Percentiles rank a stretch among this genome's conserved stretches.
phyloP scores from a whole-genome alignment of 2,329 filamentous ascomycete species.

The Cryphonectria nitschkei region DNA sequence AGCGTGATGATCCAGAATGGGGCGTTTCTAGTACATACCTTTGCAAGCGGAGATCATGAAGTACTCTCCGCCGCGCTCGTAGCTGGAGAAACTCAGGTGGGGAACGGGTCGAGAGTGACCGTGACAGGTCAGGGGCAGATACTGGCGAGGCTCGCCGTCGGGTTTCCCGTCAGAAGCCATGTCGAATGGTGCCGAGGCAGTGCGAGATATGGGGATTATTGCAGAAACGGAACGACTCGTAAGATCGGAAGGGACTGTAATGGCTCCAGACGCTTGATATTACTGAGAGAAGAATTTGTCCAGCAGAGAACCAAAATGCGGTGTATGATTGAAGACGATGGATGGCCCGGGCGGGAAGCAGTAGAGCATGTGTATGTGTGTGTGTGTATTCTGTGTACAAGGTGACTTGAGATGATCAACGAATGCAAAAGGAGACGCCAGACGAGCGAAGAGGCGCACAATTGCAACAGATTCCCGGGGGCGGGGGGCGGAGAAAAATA shows the following conservation, averaged over 20 bases:
- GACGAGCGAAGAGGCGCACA: not conserved
- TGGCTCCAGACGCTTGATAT: slow-evolving; percentile 10
- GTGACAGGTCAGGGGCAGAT: slow-evolving; percentile 90
- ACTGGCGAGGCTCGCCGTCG: slow-evolving; percentile 50
- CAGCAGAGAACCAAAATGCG: slow-evolving; percentile 23
- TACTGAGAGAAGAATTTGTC: slow-evolving; percentile 11
- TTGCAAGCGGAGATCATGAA: slow-evolving; percentile 95
- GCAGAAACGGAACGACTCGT: not conserved
- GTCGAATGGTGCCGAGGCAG: not conserved
- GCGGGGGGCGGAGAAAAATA: slow-evolving; percentile 12
- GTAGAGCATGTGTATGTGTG: not conserved
- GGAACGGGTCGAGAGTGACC: slow-evolving; percentile 92
- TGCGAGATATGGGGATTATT: not conserved
- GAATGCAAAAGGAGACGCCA: not conserved
- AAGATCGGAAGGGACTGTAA: slow-evolving; percentile 30
- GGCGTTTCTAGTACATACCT: slow-evolving; percentile 51
- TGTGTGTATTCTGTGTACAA: not conserved
- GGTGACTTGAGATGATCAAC: not conserved
- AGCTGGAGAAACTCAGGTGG: slow-evolving; percentile 85
- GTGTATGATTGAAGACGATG: slow-evolving; percentile 20
- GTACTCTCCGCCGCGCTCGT: slow-evolving; percentile 82
- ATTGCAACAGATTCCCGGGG: not conserved
- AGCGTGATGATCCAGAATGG: not conserved
- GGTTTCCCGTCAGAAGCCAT: slow-evolving; percentile 36
- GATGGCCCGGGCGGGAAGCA: not conserved